These are phyloP conservation scores for Xylariaceae sp. DNA, from an alignment of 2,329 filamentous ascomycete species.

Conservation along the genomic window DNA sequence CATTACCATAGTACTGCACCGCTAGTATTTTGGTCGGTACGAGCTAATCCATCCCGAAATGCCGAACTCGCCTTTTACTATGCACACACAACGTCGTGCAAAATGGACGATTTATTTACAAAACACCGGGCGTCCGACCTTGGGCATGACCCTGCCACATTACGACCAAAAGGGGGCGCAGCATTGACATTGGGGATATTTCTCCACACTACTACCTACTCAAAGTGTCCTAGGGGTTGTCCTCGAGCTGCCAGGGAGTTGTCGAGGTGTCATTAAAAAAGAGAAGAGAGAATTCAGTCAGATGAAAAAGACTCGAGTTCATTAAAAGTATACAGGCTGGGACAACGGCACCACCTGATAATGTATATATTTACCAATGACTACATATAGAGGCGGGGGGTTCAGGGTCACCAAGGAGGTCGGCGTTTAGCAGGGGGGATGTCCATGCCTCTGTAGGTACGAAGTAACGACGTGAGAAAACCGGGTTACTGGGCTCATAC, in stretches of 20 bases:
- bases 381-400: background rate
- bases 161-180: background rate
- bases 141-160: background rate
- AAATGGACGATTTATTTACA: background rate
- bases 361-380: no score
- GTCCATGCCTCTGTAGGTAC: background rate
- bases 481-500: background rate
- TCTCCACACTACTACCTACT: background rate
- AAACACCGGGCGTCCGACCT: background rate
- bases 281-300: background rate
- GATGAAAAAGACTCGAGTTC: background rate
- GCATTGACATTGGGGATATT: background rate
- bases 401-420: background rate
- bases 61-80: background rate
- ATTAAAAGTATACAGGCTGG: no score
- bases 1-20: background rate
- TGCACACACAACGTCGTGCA: conserved; percentile 4
- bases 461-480: background rate
- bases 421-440: background rate
- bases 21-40: background rate
- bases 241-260: background rate
- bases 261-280: background rate
- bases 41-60: background rate
- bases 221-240: background rate
- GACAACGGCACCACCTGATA: no score